Base-by-base conservation (phyloP, 768 basidiomycete genomes). In the Suillus paluster region DNA sequence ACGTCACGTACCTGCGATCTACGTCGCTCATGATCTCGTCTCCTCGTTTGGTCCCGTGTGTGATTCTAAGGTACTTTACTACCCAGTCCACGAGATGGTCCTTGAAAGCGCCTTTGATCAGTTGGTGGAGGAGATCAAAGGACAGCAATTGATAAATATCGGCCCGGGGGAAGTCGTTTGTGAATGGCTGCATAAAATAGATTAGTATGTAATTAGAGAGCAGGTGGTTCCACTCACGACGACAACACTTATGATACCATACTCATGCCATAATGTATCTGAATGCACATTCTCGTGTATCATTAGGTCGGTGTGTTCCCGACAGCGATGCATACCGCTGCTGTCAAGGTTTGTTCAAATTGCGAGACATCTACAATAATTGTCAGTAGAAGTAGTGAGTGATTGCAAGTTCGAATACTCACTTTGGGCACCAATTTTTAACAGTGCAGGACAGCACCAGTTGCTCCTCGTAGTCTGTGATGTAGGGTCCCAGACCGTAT, bases 381-480 rank as follows among this genome's bases (percentile, higher is more conserved):
- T n/a, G 56, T 62, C 55, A 63, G 61, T 33, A 56, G 46, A 45
- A 58, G 44, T 63, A 60, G 25, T 50, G 46, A 30, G n/a, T 6
- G 54, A 14, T 9, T n/a, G 33, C 11, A 10, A 19, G 55, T 30
- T n/a, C 36, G 58, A 58, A 61, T 34, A 67, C 54, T 44, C 67
- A 78, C 78, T 65, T 65, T 17, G 75, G 57, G 63, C 78, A 80
- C 78, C 78, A 80, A 1, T 67, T 68, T 52, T 74, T 71, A 2
- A 79, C 71, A 50, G 77, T 65, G 36, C 76, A 70, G 12, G 74
- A 68, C 0, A 76, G 75, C 54, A 4, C 55, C 1, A 62, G 71
- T 62, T 80, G 79, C 58, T 81, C 77, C 1, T 75, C 78, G 59
- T 81, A 80, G 58, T 81, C 76, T 0, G 76, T 76, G 62, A 81